Conservation (phyloP, 768 basidiomycete genomes). For the Leccinum uliginosum region DNA sequence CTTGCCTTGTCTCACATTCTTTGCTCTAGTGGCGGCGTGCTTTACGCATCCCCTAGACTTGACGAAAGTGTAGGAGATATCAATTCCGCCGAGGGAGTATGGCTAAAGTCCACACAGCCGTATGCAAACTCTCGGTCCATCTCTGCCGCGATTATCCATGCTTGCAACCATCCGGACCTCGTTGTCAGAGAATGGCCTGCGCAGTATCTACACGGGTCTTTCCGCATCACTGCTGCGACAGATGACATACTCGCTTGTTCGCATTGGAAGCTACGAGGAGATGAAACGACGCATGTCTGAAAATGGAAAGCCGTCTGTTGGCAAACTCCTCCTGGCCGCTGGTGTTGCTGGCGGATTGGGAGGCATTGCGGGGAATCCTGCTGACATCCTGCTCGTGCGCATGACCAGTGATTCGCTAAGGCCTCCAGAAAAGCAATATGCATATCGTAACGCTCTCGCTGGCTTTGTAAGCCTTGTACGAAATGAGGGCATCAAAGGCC, state of each 20-base stretch:
- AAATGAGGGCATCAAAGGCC: constrained; percentile 65
- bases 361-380: constrained; percentile 79
- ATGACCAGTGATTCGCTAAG: constrained; percentile 87
- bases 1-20: constrained; percentile 1
- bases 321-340: constrained; percentile 58
- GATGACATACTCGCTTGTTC: constrained; percentile 88
- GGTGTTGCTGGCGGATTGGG: constrained; percentile 75
- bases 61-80: constrained; percentile 68
- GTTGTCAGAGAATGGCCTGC: constrained; percentile 61
- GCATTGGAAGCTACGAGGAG: constrained; percentile 78
- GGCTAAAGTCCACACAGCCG: constrained; percentile 42
- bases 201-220: constrained; percentile 76
- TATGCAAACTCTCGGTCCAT: constrained; percentile 68
- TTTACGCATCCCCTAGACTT: constrained; percentile 82
- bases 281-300: constrained; percentile 56
- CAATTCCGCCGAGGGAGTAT: not conserved
- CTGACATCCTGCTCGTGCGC: constrained; percentile 71
- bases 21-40: constrained; percentile 63
- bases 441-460: constrained; percentile 73
- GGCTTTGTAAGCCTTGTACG: constrained; percentile 64
- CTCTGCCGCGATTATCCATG: constrained; percentile 58
- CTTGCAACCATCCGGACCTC: constrained; percentile 60
- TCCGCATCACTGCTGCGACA: constrained; percentile 82
- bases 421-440: constrained; percentile 67
- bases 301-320: constrained; percentile 48